These are phyloP conservation scores for Cyclostephanos invisitatus DNA, from an alignment of 108 stramenopile genomes.

Conservation along the genomic window DNA sequence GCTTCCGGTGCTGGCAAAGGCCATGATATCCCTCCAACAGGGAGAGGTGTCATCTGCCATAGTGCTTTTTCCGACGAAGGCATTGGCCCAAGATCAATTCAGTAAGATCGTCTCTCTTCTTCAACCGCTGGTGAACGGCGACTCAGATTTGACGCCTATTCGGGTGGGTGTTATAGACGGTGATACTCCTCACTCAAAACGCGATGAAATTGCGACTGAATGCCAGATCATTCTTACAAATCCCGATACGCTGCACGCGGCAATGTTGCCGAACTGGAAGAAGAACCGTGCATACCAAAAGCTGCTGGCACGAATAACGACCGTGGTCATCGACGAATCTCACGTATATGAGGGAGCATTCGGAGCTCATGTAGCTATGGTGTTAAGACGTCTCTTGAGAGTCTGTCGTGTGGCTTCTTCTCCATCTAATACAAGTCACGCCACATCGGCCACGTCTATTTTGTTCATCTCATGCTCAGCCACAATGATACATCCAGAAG, in stretches of 20 bases:
- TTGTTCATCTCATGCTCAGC: slow-evolving; percentile 91
- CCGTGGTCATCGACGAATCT: slow-evolving; percentile 94
- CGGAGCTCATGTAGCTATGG: slow-evolving; percentile 94
- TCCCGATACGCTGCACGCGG: slow-evolving; percentile 96
- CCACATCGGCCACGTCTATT: slow-evolving; percentile 1
- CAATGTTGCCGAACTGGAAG: slow-evolving; percentile 91
- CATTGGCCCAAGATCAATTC: slow-evolving; percentile 97
- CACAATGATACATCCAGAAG: slow-evolving; percentile 85
- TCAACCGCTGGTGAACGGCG: slow-evolving; percentile 14
- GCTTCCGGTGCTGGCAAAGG: slow-evolving; percentile 75
- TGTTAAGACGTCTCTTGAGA: slow-evolving; percentile 85
- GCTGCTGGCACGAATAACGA: slow-evolving; percentile 63
- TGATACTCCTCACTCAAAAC: slow-evolving; percentile 74
- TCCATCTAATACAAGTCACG: slow-evolving; percentile 14
- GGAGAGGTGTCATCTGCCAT: slow-evolving; percentile 46
- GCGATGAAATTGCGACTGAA: slow-evolving; percentile 57
- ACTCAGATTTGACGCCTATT: slow-evolving; percentile 33
- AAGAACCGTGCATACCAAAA: slow-evolving; percentile 51
- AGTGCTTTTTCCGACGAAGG: slow-evolving; percentile 96
- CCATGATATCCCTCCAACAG: slow-evolving; percentile 43
- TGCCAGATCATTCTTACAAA: slow-evolving; percentile 93
- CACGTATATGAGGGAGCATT: slow-evolving; percentile 93
- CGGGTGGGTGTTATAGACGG: slow-evolving; percentile 76
- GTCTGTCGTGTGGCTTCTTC: slow-evolving; percentile 53
- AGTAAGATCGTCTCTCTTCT: slow-evolving; percentile 64